Conservation (phyloP, 2,329 filamentous ascomycete species). For the Monilinia aucupariae region DNA sequence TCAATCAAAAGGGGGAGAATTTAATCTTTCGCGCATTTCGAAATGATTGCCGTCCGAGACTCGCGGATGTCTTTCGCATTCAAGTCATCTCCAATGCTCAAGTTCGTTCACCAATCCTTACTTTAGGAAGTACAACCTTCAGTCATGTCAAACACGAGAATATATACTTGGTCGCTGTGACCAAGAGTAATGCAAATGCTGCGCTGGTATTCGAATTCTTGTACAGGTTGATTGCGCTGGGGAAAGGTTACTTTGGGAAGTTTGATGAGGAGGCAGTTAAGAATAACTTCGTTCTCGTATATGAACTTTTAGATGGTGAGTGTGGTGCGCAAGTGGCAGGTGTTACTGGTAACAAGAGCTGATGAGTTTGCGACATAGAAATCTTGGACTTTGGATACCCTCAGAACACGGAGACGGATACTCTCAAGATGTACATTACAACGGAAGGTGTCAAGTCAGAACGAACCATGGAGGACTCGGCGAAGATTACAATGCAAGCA, state of each 20-base stretch:
- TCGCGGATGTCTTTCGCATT: slow-evolving; percentile 98
- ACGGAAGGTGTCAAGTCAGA: slow-evolving; percentile 97
- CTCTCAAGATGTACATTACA: slow-evolving; percentile 99
- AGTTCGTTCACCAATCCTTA: slow-evolving; percentile 94
- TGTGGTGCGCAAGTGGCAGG: slow-evolving; percentile 13
- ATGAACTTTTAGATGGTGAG: slow-evolving; percentile 88
- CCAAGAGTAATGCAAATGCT: slow-evolving; percentile 98
- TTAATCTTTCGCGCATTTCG: slow-evolving; percentile 98
- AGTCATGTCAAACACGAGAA: slow-evolving; percentile 99
- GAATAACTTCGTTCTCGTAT: slow-evolving; percentile 99
- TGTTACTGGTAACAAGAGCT: neutral
- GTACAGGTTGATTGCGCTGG: slow-evolving; percentile 83
- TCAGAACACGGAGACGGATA: slow-evolving; percentile 98
- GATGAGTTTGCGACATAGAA: slow-evolving; percentile 49
- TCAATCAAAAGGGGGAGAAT: slow-evolving; percentile 99
- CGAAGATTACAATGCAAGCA: slow-evolving; percentile 98
- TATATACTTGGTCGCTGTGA: slow-evolving; percentile 95
- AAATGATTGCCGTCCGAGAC: slow-evolving; percentile 93
- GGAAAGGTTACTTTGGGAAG: slow-evolving; percentile 95
- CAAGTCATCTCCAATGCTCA: slow-evolving; percentile 98
- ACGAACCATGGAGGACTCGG: slow-evolving; percentile 79
- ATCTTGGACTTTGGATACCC: slow-evolving; percentile 99
- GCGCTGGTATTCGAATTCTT: slow-evolving; percentile 97
- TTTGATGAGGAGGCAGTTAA: slow-evolving; percentile 99
- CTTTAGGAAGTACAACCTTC: slow-evolving; percentile 94